Conservation (phyloP, 2,329 filamentous ascomycete genomes). For the Aspergillus spinulosporus region DNA sequence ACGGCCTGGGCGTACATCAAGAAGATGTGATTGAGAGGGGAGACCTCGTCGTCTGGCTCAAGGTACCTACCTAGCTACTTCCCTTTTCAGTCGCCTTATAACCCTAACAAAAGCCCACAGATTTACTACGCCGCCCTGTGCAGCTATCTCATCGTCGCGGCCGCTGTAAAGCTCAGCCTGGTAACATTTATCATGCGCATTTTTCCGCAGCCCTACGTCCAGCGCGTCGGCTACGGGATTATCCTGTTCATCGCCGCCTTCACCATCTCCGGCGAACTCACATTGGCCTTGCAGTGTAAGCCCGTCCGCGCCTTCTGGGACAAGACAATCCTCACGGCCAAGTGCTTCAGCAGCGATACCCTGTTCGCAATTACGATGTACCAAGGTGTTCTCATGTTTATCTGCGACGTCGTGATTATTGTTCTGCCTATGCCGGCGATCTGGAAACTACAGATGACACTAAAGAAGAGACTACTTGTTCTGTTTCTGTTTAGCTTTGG, state of each 20-base stretch:
- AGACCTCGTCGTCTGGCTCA: background rate
- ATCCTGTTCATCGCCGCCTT: background rate
- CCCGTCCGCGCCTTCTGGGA: background rate
- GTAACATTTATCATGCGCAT: background rate
- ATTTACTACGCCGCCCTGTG: background rate
- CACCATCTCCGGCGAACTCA: background rate
- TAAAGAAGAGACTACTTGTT: background rate
- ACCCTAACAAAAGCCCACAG: background rate
- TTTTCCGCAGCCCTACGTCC: background rate
- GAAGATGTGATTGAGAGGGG: background rate
- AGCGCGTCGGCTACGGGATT: background rate
- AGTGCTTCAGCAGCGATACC: background rate
- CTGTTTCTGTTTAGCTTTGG: background rate
- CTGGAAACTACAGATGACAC: background rate
- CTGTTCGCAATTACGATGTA: background rate
- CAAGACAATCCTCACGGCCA: background rate
- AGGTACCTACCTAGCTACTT: background rate
- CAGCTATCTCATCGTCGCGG: background rate
- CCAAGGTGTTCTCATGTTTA: background rate
- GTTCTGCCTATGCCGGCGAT: background rate
- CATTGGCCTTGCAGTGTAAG: conserved; percentile 1
- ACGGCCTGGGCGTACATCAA: background rate
- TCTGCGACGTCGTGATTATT: background rate
- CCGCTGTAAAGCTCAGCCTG: conserved; percentile 1
- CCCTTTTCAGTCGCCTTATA: no score